These are phyloP conservation scores for Linum trigynum DNA, from an alignment of 345 rosid species.

Conservation along the genomic window DNA sequence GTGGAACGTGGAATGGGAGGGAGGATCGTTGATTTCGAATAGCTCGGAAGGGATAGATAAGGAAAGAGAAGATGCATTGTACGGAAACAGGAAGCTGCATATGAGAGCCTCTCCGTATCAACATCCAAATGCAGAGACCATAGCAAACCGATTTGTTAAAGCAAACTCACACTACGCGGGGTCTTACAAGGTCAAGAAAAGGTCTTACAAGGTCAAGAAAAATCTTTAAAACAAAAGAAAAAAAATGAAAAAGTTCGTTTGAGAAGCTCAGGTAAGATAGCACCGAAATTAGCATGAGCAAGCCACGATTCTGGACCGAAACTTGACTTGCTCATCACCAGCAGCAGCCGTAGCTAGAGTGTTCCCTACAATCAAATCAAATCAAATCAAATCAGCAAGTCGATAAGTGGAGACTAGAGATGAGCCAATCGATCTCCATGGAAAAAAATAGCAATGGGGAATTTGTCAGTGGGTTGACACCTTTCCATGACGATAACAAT, in stretches of 20 bases:
- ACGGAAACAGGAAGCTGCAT: slow-evolving; percentile 14
- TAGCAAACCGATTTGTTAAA: not conserved
- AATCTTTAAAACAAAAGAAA: not conserved
- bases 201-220: slow-evolving; percentile 99
- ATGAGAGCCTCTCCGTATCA: slow-evolving; percentile 14
- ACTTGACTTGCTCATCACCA: slow-evolving; percentile 9
- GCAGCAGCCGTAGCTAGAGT: not conserved
- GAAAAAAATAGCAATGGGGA: not conserved
- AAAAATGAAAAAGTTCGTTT: not conserved
- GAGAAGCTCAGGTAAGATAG: slow-evolving; percentile 88
- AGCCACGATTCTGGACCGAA: not conserved
- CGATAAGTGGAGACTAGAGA: too few relatives aligned
- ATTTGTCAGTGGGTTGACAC: not conserved
- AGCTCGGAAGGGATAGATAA: slow-evolving; percentile 99
- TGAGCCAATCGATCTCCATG: not conserved
- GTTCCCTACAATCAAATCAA: too few relatives aligned
- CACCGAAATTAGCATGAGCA: slow-evolving; percentile 35
- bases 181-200: slow-evolving; percentile 99
- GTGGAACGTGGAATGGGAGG: not conserved
- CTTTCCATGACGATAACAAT: not conserved
- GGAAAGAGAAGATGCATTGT: slow-evolving; percentile 67
- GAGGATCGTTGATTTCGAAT: slow-evolving; percentile 7
- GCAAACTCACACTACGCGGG: slow-evolving; percentile 6
- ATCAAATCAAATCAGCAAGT: too few relatives aligned
- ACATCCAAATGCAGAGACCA: slow-evolving; percentile 8